Percentiles rank a stretch among this genome's conserved stretches.
phyloP scores from a whole-genome alignment of 768 basidiomycete genomes.

The Kwoniella mangroviensis region DNA sequence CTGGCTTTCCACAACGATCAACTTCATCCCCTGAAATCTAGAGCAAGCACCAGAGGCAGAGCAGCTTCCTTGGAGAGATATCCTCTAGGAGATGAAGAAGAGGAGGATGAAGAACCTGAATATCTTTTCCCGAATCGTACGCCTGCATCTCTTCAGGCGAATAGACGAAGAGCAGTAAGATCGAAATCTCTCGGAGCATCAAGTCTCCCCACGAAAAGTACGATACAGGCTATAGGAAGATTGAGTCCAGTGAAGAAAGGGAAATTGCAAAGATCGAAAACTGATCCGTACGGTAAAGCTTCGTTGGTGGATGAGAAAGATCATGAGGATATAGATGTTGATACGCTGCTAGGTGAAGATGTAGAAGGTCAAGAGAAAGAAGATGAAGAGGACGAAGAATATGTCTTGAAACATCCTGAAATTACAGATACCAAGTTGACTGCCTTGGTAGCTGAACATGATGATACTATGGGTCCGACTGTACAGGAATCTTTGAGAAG shows the following conservation, averaged over 20 bases:
- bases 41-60: conserved; percentile 7
- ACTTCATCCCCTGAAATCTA: conserved; percentile 1
- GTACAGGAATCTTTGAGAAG: conserved; percentile 41
- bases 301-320: conserved; percentile 1
- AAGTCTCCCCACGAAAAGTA: conserved; percentile 13
- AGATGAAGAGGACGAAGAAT: conserved; percentile 17
- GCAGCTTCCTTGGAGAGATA: conserved; percentile 16
- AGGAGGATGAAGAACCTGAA: conserved; percentile 55
- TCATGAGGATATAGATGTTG: conserved; percentile 10
- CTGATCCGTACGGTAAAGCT: conserved; percentile 9
- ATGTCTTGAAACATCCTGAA: conserved; percentile 24
- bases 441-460: conserved; percentile 9
- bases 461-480: conserved; percentile 35
- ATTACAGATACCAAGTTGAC: conserved; percentile 33
- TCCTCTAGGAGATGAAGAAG: conserved; percentile 27
- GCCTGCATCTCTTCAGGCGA: conserved; percentile 41
- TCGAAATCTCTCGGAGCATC: conserved; percentile 30
- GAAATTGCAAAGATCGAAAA: conserved; percentile 22
- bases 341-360: neutral
- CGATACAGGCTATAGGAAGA: neutral
- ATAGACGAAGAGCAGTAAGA: conserved; percentile 29
- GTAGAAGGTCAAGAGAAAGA: conserved; percentile 7
- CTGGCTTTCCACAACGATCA: conserved; percentile 4
- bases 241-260: neutral
- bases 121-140: conserved; percentile 57